Evolutionary conservation across 768 basidiomycete genomes (phyloP).

Genomic region (Aureoboletus auriporus): DNA sequence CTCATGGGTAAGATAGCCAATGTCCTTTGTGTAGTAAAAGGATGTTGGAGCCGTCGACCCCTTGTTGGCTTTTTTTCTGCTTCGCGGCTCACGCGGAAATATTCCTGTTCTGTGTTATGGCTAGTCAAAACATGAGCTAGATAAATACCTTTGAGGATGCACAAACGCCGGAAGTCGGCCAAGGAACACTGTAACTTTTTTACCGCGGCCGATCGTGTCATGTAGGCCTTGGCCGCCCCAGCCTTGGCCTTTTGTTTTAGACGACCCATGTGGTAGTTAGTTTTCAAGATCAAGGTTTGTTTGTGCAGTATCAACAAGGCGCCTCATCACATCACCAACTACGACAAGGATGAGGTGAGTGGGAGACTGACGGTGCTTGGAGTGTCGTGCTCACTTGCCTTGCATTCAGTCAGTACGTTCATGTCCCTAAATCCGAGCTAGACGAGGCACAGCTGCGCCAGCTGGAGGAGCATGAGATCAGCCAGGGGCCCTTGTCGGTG

Average conservation of each 20-base stretch:
- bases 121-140: conserved; percentile 1
- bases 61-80: conserved; percentile 92
- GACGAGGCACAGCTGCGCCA: conserved; percentile 95
- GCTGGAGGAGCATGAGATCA: conserved; percentile 97
- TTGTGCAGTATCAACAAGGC: conserved; percentile 29
- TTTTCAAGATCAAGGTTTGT: conserved; percentile 17
- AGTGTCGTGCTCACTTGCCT: conserved; percentile 6
- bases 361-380: background rate
- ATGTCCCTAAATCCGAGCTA: conserved; percentile 94
- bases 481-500: conserved; percentile 94
- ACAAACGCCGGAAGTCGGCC: conserved; percentile 93
- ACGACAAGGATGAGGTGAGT: conserved; percentile 32
- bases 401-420: conserved; percentile 82
- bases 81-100: conserved; percentile 93
- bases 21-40: conserved; percentile 98
- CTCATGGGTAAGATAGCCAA: conserved; percentile 95
- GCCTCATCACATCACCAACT: conserved; percentile 5
- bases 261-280: conserved; percentile 57
- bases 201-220: conserved; percentile 86
- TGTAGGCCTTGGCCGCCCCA: conserved; percentile 87
- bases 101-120: conserved; percentile 57
- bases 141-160: conserved; percentile 87
- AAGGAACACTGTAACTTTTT: conserved; percentile 96
- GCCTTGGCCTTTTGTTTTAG: conserved; percentile 82
- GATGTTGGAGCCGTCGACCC: conserved; percentile 95